Evolutionary conservation across 306 rosid species (phyloP).

Genomic region (Parietaria judaica): DNA sequence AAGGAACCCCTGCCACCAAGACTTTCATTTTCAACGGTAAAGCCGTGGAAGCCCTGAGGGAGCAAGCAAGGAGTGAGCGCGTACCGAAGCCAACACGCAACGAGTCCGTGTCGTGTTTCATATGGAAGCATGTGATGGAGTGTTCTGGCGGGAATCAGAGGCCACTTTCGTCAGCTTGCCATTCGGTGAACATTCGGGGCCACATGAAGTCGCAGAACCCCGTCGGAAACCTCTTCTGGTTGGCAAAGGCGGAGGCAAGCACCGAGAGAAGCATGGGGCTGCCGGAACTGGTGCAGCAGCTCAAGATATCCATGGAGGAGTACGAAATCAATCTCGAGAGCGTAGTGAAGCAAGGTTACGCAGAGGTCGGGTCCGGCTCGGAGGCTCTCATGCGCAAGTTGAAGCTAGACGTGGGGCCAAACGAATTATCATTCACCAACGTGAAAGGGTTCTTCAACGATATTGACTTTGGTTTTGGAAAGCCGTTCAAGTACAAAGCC

Average conservation of each 20-base stretch:
- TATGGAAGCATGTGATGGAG: conserved; percentile 34
- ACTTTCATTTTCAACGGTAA: conserved; percentile 30
- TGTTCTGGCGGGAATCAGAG: conserved; percentile 9
- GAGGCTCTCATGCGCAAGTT: conserved; percentile 9
- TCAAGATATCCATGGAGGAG: not conserved
- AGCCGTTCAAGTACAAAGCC: not conserved
- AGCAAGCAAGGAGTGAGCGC: conserved; percentile 8
- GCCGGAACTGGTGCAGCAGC: not conserved
- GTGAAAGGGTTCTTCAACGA: not conserved
- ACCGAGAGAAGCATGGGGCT: not conserved
- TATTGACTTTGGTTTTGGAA: not conserved
- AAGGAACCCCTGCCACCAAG: conserved; percentile 24
- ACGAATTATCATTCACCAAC: not conserved
- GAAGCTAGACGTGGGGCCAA: too few relatives aligned
- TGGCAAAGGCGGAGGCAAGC: conserved; percentile 6
- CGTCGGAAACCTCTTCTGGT: conserved; percentile 27
- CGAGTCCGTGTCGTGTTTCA: conserved; percentile 34
- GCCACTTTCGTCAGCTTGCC: conserved; percentile 14
- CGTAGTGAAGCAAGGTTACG: conserved; percentile 8
- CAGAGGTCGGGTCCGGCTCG: conserved; percentile 23
- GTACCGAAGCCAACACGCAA: conserved; percentile 24
- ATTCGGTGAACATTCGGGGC: conserved; percentile 38
- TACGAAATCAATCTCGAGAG: conserved; percentile 10
- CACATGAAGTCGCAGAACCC: conserved; percentile 20
- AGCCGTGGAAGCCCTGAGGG: conserved; percentile 23